A percentile compares a stretch with the other conserved stretches of the same genome.
phyloP scores from a whole-genome alignment of 257 asterid genomes.

The Asclepias syriaca region DNA sequence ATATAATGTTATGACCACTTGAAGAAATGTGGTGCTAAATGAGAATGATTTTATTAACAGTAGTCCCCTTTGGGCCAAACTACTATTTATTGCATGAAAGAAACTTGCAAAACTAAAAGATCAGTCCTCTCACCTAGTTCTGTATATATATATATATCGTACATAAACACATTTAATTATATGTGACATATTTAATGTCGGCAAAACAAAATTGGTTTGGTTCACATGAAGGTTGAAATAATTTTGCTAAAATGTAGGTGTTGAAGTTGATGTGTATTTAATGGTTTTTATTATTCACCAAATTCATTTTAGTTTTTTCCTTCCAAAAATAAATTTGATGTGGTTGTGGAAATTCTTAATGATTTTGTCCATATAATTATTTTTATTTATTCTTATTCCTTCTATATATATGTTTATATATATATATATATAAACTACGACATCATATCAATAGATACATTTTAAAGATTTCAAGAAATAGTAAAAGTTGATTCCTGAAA shows the following conservation, averaged over 20 bases:
- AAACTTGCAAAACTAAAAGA: neutral
- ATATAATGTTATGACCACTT: constrained; percentile 4
- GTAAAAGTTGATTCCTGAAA: neutral
- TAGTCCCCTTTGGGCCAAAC: constrained; percentile 13
- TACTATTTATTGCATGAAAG: constrained; percentile 23
- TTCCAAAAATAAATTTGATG: neutral
- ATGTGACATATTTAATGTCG: neutral
- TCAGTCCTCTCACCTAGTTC: neutral
- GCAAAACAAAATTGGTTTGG: neutral
- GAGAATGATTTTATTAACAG: neutral
- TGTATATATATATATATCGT: no score
- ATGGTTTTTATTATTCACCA: neutral
- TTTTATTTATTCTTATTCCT: no score
- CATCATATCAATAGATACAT: no score
- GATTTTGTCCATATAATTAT: no score
- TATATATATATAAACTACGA: no score
- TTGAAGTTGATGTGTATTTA: neutral
- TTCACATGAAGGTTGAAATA: neutral
- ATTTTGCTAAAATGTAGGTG: neutral
- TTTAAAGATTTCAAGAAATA: no score
- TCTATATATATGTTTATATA: no score
- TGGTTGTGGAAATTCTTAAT: no score
- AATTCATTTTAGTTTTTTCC: neutral
- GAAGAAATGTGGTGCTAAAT: constrained; percentile 10
- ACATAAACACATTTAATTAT: no score